Conservation (phyloP, 106 monocot species). For the Apostasia ramifera region DNA sequence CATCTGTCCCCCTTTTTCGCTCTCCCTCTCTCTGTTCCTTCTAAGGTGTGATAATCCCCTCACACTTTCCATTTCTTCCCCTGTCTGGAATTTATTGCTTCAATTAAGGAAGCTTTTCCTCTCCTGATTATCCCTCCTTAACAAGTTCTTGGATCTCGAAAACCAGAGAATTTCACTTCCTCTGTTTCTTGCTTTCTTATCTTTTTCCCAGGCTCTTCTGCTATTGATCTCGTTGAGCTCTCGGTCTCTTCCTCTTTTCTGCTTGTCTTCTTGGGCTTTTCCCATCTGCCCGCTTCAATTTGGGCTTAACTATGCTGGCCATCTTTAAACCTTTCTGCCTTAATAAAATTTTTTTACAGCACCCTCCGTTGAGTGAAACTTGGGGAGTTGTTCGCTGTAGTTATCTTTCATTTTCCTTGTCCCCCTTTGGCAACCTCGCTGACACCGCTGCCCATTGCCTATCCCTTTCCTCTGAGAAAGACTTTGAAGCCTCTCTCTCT, state of each 20-base stretch:
- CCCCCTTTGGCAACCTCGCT: constrained; percentile 11
- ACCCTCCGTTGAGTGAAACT: background rate
- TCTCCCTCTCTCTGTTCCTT: background rate
- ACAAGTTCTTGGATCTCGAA: background rate
- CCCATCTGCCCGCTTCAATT: background rate
- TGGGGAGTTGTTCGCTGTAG: constrained; percentile 3
- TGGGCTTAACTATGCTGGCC: background rate
- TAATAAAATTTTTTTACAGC: background rate
- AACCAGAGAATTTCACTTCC: background rate
- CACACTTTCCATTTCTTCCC: background rate
- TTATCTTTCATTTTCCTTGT: constrained; percentile 30
- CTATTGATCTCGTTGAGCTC: background rate
- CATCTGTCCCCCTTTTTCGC: background rate
- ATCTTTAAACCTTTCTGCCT: background rate
- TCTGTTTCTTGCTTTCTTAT: background rate
- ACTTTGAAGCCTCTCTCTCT: constrained; percentile 3
- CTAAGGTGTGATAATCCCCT: background rate
- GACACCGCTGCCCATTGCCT: background rate
- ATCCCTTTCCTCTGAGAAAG: constrained; percentile 8
- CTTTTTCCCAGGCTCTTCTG: background rate
- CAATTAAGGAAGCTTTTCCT: background rate
- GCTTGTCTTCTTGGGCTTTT: background rate
- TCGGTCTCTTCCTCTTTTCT: background rate
- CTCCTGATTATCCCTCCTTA: background rate
- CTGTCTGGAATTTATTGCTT: background rate